These are phyloP conservation scores for Plasmodium inui DNA, from an alignment of 169 alveolate species.

Conservation along the genomic window DNA sequence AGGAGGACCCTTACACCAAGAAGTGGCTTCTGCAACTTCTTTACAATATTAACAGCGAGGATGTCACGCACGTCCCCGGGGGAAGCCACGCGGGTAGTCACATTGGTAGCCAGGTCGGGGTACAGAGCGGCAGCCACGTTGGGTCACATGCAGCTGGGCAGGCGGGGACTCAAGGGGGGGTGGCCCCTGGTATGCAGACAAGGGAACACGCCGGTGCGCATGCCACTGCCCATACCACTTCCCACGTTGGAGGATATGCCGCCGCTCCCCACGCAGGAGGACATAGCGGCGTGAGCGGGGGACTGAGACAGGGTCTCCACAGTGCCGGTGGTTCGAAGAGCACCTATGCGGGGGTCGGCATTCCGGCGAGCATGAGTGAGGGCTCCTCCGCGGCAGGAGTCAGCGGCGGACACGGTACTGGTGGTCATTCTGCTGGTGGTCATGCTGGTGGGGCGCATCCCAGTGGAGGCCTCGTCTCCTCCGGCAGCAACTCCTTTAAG, in stretches of 20 bases:
- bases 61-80: background rate
- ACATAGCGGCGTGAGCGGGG: background rate
- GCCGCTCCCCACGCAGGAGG: background rate
- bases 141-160: background rate
- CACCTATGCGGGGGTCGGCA: background rate
- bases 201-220: background rate
- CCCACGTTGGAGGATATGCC: background rate
- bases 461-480: background rate
- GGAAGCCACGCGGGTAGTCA: background rate
- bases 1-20: constrained; percentile 86
- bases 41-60: constrained; percentile 78
- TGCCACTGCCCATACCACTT: background rate
- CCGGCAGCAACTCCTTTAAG: constrained; percentile 10
- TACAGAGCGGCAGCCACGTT: background rate
- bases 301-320: background rate
- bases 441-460: background rate
- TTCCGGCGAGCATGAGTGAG: background rate
- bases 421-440: background rate
- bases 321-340: background rate
- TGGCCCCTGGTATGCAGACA: background rate
- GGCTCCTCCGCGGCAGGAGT: background rate
- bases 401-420: background rate
- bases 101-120: background rate
- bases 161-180: background rate
- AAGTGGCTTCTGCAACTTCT: constrained; percentile 85